These are phyloP conservation scores for Hydnum rufescens DNA, from an alignment of 768 basidiomycete species.

Conservation along the genomic window DNA sequence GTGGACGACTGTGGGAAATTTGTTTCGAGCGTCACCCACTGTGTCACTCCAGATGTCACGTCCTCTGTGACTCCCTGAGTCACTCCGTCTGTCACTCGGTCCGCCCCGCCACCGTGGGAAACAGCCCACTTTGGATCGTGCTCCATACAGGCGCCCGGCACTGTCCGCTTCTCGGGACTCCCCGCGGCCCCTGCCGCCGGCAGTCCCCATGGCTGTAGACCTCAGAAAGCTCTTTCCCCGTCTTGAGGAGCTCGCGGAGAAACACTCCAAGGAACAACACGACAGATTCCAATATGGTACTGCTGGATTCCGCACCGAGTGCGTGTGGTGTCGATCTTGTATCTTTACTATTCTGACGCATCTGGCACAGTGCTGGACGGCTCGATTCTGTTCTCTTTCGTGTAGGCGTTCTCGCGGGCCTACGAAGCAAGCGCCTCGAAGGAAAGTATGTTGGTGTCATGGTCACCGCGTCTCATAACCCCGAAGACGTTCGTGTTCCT, in stretches of 20 bases:
- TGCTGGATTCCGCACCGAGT: conserved; percentile 86
- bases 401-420: conserved; percentile 72
- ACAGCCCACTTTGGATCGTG: too few relatives aligned
- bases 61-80: too few relatives aligned
- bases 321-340: conserved; percentile 18
- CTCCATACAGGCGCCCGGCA: too few relatives aligned
- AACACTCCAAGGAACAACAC: conserved; percentile 50
- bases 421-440: conserved; percentile 80
- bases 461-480: conserved; percentile 99
- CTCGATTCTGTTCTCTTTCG: conserved; percentile 90
- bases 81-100: too few relatives aligned
- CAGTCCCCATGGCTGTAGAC: too few relatives aligned
- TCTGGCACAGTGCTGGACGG: conserved; percentile 32
- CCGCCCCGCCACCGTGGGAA: too few relatives aligned
- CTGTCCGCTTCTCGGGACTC: too few relatives aligned
- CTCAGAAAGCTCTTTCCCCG: not conserved
- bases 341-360: conserved; percentile 6
- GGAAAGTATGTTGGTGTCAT: conserved; percentile 91
- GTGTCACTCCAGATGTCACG: too few relatives aligned
- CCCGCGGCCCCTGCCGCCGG: too few relatives aligned
- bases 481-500: conserved; percentile 51
- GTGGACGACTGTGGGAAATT: too few relatives aligned
- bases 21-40: too few relatives aligned
- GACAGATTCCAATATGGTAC: conserved; percentile 77
- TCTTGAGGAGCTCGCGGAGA: not conserved